Evolutionary conservation across 805 yeast species (phyloP), one percentile per base, ranked within the genome.

Genomic region (Wickerhamiella siamensis): DNA sequence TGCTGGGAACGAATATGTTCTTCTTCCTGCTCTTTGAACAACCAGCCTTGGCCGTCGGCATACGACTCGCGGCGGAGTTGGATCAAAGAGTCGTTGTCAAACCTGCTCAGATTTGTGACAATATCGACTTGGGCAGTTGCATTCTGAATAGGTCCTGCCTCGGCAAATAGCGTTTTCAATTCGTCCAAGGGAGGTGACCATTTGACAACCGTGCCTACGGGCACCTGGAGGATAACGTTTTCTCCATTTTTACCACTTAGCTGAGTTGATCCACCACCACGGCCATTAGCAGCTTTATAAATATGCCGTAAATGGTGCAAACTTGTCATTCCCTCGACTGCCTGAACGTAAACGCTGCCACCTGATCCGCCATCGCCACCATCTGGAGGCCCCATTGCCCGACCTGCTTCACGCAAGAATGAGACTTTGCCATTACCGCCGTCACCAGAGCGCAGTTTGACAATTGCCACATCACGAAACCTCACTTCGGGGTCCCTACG

Each of bases 301-400:
- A 70, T 70, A 31, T 79, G 71, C 46, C 71, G 71, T 22, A 88
- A 53, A 45, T 75, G 75, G 51, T 83, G 84, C 44, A 91, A 60
- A 3, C 91, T 78, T 31, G 76, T 72, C 34, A 82, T 52, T 18
- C 81, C 82, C 39, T 74, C 74, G 1, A 78, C 76, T 2, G 94
- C 95, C 55, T 79, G 83, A 2, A 91, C 74, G 56, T 79, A 88
- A 2, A 91, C 71, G 41, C 78, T 70, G 2, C 98, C 98, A 18
- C 98, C 98, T 46, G 69, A 64, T 4, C 97, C 98, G 24, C 98
- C 98, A 62, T 91, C 96, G 8, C 98, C 98, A n/a, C 98, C 98
- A 59, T 87, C 94, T 0, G 98, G 94, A 0, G 98, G 97, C 0
- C 98, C 98, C 16, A 71, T 69, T 0, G 94, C 69, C 34, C 83